Evolutionary conservation across 2,329 filamentous ascomycete species (phyloP).

Genomic region (Xylariales sp.): DNA sequence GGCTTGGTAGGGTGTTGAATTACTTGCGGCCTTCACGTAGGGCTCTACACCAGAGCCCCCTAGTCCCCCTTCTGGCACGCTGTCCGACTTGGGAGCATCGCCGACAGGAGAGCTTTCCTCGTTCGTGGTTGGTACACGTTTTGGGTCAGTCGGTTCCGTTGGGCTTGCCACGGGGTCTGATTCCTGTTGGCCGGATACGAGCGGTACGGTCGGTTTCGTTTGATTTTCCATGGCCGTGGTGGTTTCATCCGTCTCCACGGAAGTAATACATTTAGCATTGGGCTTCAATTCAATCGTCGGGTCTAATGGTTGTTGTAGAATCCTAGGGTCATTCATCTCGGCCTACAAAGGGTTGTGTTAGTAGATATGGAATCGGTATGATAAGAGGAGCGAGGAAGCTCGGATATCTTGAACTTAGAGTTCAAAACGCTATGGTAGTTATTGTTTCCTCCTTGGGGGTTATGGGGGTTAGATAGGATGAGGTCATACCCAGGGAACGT

Average conservation of each 20-base stretch:
- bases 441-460: not conserved
- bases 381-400: not conserved
- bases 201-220: not conserved
- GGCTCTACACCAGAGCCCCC: slow-evolving; percentile 13
- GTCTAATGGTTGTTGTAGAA: slow-evolving; percentile 63
- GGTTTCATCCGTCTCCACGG: slow-evolving; percentile 9
- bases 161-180: not conserved
- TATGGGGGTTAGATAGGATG: not conserved
- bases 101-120: not conserved
- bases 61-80: slow-evolving; percentile 2
- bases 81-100: not conserved
- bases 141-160: not conserved
- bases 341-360: slow-evolving; percentile 36
- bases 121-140: not conserved
- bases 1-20: slow-evolving; percentile 37
- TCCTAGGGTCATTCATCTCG: slow-evolving; percentile 75
- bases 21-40: slow-evolving; percentile 23
- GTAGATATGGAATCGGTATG: not conserved
- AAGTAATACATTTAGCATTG: slow-evolving; percentile 3
- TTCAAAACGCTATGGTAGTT: not conserved
- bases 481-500: slow-evolving; percentile 60
- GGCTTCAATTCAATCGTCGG: slow-evolving; percentile 18
- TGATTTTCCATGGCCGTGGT: not conserved
- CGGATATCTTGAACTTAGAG: not conserved
- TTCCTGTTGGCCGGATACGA: not conserved